A percentile compares a stretch with the other conserved stretches of the same genome.
Conservation (phyloP, 1,139 yeast species). For the Zygoascus hellenicus region DNA sequence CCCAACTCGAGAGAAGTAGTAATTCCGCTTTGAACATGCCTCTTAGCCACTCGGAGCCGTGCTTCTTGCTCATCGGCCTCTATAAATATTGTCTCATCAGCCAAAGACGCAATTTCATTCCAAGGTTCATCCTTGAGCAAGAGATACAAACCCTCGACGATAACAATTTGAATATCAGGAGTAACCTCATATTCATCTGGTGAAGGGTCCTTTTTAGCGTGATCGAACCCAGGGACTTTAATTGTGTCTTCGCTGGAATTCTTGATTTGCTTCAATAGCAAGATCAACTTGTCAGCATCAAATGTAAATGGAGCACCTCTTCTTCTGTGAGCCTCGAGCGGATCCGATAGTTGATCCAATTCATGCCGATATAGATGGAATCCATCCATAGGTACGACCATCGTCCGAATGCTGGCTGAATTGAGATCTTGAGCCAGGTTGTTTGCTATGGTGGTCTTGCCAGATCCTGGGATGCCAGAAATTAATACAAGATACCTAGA, state of each 20-base stretch:
- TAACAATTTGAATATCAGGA: slow-evolving; percentile 41
- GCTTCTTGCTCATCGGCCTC: slow-evolving; percentile 44
- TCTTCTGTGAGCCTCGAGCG: slow-evolving; percentile 51
- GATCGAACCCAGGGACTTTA: slow-evolving; percentile 66
- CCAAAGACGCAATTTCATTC: slow-evolving; percentile 28
- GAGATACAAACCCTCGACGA: slow-evolving; percentile 51
- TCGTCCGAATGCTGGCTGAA: slow-evolving; percentile 16
- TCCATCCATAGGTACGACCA: slow-evolving; percentile 66
- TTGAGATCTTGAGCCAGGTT: slow-evolving; percentile 41
- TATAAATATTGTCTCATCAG: slow-evolving; percentile 37
- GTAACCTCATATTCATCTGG: slow-evolving; percentile 44
- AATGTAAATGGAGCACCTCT: slow-evolving; percentile 88
- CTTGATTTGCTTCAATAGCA: slow-evolving; percentile 29
- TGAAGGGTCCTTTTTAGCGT: slow-evolving; percentile 54
- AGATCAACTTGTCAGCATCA: slow-evolving; percentile 50
- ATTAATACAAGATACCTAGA: slow-evolving; percentile 50
- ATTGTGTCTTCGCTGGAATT: slow-evolving; percentile 40
- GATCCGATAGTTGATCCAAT: slow-evolving; percentile 47
- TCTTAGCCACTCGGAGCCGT: slow-evolving; percentile 52
- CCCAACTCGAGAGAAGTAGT: slow-evolving; percentile 55
- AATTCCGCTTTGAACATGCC: slow-evolving; percentile 72
- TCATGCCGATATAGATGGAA: slow-evolving; percentile 63
- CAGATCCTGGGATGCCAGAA: slow-evolving; percentile 80
- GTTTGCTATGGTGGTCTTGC: slow-evolving; percentile 64
- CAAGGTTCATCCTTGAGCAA: slow-evolving; percentile 36